phyloP scores from a whole-genome alignment of 1,139 yeast species.

The Yamadazyma taylorii region DNA sequence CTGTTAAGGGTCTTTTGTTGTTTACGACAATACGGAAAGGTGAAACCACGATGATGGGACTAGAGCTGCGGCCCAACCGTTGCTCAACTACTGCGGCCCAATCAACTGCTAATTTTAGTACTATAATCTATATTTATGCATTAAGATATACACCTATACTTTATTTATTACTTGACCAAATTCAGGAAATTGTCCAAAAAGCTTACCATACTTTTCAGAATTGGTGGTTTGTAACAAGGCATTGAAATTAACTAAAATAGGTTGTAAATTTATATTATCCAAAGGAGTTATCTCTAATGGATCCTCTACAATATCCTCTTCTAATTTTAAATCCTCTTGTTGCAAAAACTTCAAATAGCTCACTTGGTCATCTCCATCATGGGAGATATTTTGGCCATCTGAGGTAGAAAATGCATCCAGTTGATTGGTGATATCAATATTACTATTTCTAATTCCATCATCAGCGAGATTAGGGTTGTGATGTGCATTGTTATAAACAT shows the following conservation, averaged over 20 bases:
- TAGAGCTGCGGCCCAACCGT: too few relatives aligned
- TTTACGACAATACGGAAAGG: too few relatives aligned
- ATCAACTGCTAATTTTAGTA: neutral
- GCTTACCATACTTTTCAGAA: conserved; percentile 12
- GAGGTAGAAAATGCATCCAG: neutral
- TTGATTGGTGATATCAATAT: too few relatives aligned
- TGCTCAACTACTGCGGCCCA: too few relatives aligned
- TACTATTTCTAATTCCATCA: too few relatives aligned
- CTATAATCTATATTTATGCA: neutral
- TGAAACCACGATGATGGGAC: too few relatives aligned
- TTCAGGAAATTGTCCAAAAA: conserved; percentile 16
- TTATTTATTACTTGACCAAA: neutral
- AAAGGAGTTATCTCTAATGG: conserved; percentile 77
- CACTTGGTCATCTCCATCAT: conserved; percentile 30
- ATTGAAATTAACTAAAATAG: conserved; percentile 19
- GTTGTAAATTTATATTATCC: conserved; percentile 67
- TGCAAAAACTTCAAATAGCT: conserved; percentile 39
- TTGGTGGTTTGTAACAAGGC: conserved; percentile 15
- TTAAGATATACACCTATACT: neutral
- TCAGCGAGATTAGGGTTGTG: too few relatives aligned
- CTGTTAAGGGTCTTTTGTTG: too few relatives aligned
- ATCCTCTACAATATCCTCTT: conserved; percentile 72
- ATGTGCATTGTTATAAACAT: conserved; percentile 16
- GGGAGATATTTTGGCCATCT: conserved; percentile 21
- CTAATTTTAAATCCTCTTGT: conserved; percentile 41